Evolutionary conservation across 495 filamentous ascomycete genomes (phyloP), one percentile per base, ranked within the genome.

Genomic region (Penicillium soppii): DNA sequence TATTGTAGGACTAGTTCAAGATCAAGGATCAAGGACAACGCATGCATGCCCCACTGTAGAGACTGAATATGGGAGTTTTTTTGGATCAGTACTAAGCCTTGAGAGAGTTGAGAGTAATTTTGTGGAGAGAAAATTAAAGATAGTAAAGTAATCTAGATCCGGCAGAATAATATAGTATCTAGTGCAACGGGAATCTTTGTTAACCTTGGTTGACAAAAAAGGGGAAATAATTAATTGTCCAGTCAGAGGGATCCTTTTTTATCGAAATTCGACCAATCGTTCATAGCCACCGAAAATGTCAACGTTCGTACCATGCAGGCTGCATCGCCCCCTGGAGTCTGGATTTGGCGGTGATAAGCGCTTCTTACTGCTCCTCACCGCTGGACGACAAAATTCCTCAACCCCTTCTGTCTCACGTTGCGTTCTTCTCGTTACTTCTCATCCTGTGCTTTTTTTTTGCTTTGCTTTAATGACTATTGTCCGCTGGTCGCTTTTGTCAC

Each of bases 311-410:
- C 23, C 43, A 47, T 47, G 45, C 45, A 47, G n/a, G 23, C 15
- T 39, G 45, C 45, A 47, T 46, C 20, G 27, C 21, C 56, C 54
- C 55, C 52, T 54, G 56, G 41, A 20, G 50, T 49, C 51, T 32
- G 35, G 50, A 43, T 32, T 22, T n/a, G 35, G 19, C 29, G 17
- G 44, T 62, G 55, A 62, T 58, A 56, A 50, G 53, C 47, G 36
- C 30, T 39, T 49, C 45, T 47, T 33, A 19, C 20, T 51, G 56
- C 50, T 63, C 64, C 32, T 47, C 44, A 49, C 70, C 68, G 66
- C 68, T 67, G 62, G 58, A 62, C 56, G 66, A 66, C 65, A 52
- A 63, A 61, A 70, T 62, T 67, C 65, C 58, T 59, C 40, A 44
- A 54, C 56, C 54, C 43, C 52, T 54, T 61, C 52, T 55, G 47